Evolutionary conservation across 768 basidiomycete species (phyloP), one percentile per base, ranked within the genome.

Genomic region (Lactarius hatsudake): DNA sequence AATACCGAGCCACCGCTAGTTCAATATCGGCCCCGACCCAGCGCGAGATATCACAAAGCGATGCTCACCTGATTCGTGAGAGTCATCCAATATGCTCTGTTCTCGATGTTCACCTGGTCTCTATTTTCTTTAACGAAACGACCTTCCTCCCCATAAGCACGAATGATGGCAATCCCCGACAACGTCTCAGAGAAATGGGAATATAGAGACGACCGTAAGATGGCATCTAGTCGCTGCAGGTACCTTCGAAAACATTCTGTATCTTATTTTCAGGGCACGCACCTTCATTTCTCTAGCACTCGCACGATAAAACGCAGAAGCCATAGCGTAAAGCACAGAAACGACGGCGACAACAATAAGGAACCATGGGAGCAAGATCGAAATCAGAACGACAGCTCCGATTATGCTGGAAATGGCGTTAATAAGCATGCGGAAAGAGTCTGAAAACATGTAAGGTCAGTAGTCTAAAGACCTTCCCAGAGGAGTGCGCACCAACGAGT

Each of bases 181-280:
- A 97, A 80, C 34, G 90, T 91, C 78, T 97, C 95, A 3, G 93
- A 92, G 77, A 97, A 97, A 74, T 96, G 94, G 0, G 93, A 88
- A 75, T 97, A 97, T 20, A 98, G 78, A 0, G 89, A 88, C 0
- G 91, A 91, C 30, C 94, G 87, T 34, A 97, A 76, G n/a, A 96
- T 82, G 30, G 93, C 87, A 78, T 96, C 86, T 45, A 89, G 81
- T 56, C 87, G 82, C 83, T 88, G 69, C 68, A 54, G 40, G 61
- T 51, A 1, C 34, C 8, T 32, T 48, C 32, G 61, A 13, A 61
- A 66, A 43, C 26, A 59, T 55, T 20, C 13, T 63, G 12, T 51
- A 40, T 40, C 15, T 10, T 9, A 28, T 13, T n/a, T 12, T 23
- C 8, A 23, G 61, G 28, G 43, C 61, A 2, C 61, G 69, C 56